These are phyloP conservation scores for Leptodermis oblonga DNA, from an alignment of 257 asterid genomes.

Conservation along the genomic window DNA sequence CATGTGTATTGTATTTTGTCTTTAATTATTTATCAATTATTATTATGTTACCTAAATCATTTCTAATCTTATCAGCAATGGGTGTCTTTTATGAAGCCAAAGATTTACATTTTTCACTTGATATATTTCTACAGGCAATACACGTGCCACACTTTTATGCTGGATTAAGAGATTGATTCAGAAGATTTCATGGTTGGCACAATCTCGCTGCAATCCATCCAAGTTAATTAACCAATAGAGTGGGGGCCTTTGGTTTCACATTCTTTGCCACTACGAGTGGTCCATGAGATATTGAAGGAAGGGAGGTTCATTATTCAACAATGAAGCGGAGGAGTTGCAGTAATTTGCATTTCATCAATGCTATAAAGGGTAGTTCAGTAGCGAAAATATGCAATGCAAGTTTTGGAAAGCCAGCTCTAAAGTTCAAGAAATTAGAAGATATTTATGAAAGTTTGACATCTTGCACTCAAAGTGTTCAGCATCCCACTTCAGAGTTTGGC, in stretches of 20 bases:
- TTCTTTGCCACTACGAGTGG: background rate
- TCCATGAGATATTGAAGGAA: background rate
- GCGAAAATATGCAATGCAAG: slow-evolving; percentile 32
- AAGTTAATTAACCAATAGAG: background rate
- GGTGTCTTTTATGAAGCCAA: background rate
- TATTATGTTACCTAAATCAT: background rate
- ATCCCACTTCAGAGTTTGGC: slow-evolving; percentile 13
- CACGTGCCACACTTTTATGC: background rate
- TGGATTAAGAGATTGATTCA: background rate
- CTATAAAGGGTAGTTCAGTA: slow-evolving; percentile 41
- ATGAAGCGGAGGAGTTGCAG: slow-evolving; percentile 53
- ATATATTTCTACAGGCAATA: background rate
- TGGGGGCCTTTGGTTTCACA: background rate
- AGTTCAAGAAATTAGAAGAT: slow-evolving; percentile 42
- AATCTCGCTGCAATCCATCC: background rate
- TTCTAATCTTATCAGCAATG: background rate
- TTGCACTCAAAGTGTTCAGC: background rate
- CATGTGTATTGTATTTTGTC: background rate
- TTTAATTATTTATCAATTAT: background rate
- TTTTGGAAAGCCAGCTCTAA: slow-evolving; percentile 37
- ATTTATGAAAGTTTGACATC: slow-evolving; percentile 37
- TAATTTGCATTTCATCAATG: slow-evolving; percentile 43
- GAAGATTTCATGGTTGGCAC: background rate
- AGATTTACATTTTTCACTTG: background rate
- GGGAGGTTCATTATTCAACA: slow-evolving; percentile 7